A percentile compares a stretch with the other conserved stretches of the same genome.
Evolutionary conservation across 257 asterid species (phyloP).

Genomic region (Solanum bulbocastanum): DNA sequence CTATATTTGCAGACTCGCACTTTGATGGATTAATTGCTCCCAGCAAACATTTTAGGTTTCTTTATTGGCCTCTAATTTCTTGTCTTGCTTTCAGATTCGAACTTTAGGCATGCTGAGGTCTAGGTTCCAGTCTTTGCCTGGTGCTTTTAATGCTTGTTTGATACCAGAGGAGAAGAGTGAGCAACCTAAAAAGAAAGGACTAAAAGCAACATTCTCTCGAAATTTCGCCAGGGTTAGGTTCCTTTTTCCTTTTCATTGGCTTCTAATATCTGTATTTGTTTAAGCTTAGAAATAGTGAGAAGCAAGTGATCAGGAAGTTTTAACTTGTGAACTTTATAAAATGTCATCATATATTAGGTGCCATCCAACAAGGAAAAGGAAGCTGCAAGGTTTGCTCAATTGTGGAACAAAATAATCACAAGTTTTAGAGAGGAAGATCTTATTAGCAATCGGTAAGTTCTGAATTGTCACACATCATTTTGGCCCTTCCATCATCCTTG

Average conservation of each 20-base stretch:
- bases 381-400: constrained; percentile 98
- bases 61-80: constrained; percentile 7
- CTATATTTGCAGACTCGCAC: not conserved
- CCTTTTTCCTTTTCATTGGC: not conserved
- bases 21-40: not conserved
- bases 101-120: constrained; percentile 97
- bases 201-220: constrained; percentile 88
- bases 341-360: constrained; percentile 30
- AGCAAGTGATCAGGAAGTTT: not conserved
- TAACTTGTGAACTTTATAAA: not conserved
- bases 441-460: constrained; percentile 67
- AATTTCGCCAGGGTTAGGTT: constrained; percentile 63
- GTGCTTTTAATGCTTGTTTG: constrained; percentile 84
- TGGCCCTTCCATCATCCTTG: not conserved
- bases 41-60: not conserved
- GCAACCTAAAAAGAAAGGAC: constrained; percentile 71
- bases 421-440: constrained; percentile 99
- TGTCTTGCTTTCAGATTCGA: constrained; percentile 62
- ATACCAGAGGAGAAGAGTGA: constrained; percentile 88
- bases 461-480: not conserved
- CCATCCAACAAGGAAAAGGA: constrained; percentile 77
- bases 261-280: not conserved
- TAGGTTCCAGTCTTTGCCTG: constrained; percentile 79
- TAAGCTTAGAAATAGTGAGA: not conserved
- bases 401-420: constrained; percentile 94